Base-by-base conservation (phyloP, 306 rosid genomes). In the Rubus parviflorus region DNA sequence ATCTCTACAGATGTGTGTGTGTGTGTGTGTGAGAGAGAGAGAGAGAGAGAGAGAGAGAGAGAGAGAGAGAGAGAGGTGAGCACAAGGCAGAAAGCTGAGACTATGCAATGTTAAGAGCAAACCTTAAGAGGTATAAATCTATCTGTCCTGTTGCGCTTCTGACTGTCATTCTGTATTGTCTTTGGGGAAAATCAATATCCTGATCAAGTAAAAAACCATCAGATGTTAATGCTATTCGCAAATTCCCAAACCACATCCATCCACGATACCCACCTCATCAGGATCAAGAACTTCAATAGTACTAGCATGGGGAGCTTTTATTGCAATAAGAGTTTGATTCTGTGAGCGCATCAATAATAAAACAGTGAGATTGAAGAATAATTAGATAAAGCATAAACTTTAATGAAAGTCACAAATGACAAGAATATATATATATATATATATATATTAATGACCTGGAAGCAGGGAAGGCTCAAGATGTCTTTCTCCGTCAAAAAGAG, bases 251-350 rank as follows among this genome's bases (percentile, higher is more conserved):
- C 73, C 75, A 74, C 77, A 77, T 75, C 64, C 76, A 76, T 83
- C 75, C 38, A 60, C 25, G 53, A 64, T 75, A 77, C 82, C 81
- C 79, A 91, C 97, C 97, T 87, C 92, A 52, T 89, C 92, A n/a
- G 97, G 98, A 89, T 91, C 96, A 51, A 88, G 86, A 79, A 93
- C 95, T 88, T 91, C 96, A 47, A 93, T 86, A 69, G 54, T 80
- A 83, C 98, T 88, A 43, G 91, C 91, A 80, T 79, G 85, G 3
- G 97, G 98, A 72, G 97, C 97, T 81, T 86, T 88, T 79, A 93
- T 82, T 49, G 88, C 96, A 78, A 93, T 85, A 53, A 91, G 86
- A 81, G 93, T 87, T 78, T 85, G 88, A 82, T 86, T 85, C 97
- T 93, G 88, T 52, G 67, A 78, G 30, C 76, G 63, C 23, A 51